These are phyloP conservation scores for Bolboschoenus planiculmis DNA, from an alignment of 176 grass and related monocot species.

Conservation along the genomic window DNA sequence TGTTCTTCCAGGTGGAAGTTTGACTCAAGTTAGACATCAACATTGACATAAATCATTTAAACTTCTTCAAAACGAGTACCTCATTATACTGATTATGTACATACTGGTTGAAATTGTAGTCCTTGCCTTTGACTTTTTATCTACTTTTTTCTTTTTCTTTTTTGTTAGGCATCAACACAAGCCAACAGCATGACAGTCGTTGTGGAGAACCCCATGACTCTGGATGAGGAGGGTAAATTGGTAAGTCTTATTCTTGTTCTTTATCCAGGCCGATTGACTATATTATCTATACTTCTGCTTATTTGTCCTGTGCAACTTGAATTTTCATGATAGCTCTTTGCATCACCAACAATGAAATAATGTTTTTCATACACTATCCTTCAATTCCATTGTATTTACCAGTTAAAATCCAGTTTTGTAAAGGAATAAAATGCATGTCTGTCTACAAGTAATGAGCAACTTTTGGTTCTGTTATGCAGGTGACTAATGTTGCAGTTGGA, in stretches of 20 bases:
- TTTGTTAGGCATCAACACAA: conserved; percentile 30
- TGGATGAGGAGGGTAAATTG: conserved; percentile 79
- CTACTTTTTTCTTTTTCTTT: background rate
- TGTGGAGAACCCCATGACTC: conserved; percentile 89
- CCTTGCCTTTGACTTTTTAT: conserved; percentile 19
- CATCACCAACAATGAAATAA: background rate
- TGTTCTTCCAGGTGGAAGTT: background rate
- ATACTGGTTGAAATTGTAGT: background rate
- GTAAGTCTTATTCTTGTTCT: conserved; percentile 31
- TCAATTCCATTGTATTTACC: background rate
- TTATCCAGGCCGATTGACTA: background rate
- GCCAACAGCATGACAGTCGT: conserved; percentile 61
- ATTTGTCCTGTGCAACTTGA: background rate
- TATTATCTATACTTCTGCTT: background rate
- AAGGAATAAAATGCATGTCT: background rate
- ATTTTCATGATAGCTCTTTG: background rate
- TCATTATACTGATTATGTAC: background rate
- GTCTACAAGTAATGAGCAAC: background rate
- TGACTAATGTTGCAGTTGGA: conserved; percentile 64
- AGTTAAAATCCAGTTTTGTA: background rate
- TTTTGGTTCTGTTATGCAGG: conserved; percentile 36
- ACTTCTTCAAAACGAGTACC: conserved; percentile 34
- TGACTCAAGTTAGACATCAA: conserved; percentile 27
- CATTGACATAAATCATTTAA: conserved; percentile 29
- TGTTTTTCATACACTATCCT: background rate